Conservation (phyloP, 805 yeast genomes). For the Clavispora fructus region DNA sequence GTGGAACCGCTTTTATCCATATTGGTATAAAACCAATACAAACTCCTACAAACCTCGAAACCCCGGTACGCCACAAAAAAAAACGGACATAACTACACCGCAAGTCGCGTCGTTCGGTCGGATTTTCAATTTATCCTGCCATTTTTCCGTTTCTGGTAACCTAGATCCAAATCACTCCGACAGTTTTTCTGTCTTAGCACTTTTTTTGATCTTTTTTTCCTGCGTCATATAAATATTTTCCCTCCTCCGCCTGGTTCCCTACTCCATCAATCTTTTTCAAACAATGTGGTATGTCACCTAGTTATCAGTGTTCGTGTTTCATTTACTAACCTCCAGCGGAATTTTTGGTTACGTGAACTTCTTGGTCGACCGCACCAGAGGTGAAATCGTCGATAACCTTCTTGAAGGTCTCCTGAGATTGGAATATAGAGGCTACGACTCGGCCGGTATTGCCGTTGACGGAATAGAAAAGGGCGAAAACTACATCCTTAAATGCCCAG, state of each 20-base stretch:
- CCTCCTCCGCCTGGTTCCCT: not conserved
- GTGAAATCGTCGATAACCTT: conserved; percentile 84
- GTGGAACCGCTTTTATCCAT: not conserved
- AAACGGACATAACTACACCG: not conserved
- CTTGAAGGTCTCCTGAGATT: conserved; percentile 80
- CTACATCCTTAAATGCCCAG: conserved; percentile 74
- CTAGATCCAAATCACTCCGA: not conserved
- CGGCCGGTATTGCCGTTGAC: conserved; percentile 94
- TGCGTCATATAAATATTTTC: not conserved
- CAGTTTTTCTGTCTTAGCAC: not conserved
- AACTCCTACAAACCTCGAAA: not conserved
- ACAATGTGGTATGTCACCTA: conserved; percentile 12
- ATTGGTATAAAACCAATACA: not conserved
- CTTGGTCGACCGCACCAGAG: conserved; percentile 85
- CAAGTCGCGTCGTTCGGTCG: not conserved
- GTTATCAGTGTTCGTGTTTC: not conserved
- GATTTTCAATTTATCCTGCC: not conserved
- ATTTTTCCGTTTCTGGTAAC: not conserved
- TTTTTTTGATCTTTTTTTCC: not conserved
- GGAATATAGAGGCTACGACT: conserved; percentile 98
- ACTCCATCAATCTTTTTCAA: not conserved
- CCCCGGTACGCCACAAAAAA: not conserved
- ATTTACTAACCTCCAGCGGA: conserved; percentile 53
- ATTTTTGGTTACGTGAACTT: conserved; percentile 97
- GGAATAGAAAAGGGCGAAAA: conserved; percentile 75